A percentile compares a stretch with the other conserved stretches of the same genome.
These are phyloP conservation scores for Porodaedalea pini DNA, from an alignment of 1,284 basidiomycete species.

Conservation along the genomic window DNA sequence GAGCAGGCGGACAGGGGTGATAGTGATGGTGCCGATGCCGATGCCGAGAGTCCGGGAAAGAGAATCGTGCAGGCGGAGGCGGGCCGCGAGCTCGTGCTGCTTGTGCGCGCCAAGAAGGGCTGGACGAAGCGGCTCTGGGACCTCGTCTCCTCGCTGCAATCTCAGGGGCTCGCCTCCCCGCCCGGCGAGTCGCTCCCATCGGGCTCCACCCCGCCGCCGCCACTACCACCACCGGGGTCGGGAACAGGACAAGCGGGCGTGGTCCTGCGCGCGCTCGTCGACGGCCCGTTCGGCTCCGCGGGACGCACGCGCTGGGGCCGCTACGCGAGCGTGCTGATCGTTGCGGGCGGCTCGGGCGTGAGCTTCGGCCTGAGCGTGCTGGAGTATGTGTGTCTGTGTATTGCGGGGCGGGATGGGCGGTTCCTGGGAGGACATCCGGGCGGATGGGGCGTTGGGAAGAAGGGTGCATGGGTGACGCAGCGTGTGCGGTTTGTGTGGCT, in stretches of 20 bases:
- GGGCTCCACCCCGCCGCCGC: constrained; percentile 32
- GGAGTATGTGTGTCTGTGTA: constrained; percentile 64
- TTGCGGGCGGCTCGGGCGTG: constrained; percentile 80
- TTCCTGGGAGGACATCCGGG: constrained; percentile 42
- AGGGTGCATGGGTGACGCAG: constrained; percentile 44
- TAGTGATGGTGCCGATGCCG: not conserved
- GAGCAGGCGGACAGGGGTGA: constrained; percentile 37
- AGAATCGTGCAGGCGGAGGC: constrained; percentile 35
- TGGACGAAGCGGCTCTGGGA: constrained; percentile 79
- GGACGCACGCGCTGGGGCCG: constrained; percentile 63
- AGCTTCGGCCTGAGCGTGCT: constrained; percentile 73
- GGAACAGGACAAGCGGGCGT: constrained; percentile 40
- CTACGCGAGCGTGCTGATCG: constrained; percentile 63
- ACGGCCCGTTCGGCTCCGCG: constrained; percentile 79
- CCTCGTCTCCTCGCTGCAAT: constrained; percentile 37
- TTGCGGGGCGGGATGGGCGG: constrained; percentile 52
- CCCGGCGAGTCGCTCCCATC: constrained; percentile 34
- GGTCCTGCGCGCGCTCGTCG: constrained; percentile 62
- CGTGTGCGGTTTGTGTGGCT: constrained; percentile 84
- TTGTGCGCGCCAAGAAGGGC: constrained; percentile 74
- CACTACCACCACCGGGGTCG: no score
- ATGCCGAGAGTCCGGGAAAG: constrained; percentile 30
- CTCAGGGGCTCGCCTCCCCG: constrained; percentile 30
- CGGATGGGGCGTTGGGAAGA: constrained; percentile 38
- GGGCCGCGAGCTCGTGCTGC: constrained; percentile 63